These are phyloP conservation scores for Marsdenia floribunda DNA, from an alignment of 257 asterid species.

Conservation along the genomic window DNA sequence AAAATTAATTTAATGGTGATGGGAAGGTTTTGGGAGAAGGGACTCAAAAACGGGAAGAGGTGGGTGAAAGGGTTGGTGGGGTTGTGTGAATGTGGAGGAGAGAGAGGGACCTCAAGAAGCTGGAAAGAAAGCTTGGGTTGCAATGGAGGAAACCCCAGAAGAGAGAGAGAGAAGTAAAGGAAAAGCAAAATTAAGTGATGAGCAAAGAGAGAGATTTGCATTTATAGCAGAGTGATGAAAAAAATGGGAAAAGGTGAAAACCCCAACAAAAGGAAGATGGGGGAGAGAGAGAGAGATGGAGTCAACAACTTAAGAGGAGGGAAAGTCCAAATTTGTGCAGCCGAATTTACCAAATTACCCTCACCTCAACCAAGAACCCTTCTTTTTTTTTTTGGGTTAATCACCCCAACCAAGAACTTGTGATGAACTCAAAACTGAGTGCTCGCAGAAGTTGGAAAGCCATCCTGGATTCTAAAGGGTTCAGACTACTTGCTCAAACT, in stretches of 20 bases:
- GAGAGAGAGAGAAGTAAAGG: conserved; percentile 29
- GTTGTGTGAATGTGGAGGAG: conserved; percentile 36
- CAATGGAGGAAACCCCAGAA: conserved; percentile 64
- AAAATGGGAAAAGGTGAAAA: conserved; percentile 21
- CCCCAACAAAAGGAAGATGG: conserved; percentile 14
- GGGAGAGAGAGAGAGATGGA: background rate
- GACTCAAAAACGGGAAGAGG: conserved; percentile 25
- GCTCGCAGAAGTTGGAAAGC: too few species aligned
- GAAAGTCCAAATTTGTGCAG: conserved; percentile 20
- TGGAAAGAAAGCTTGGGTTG: conserved; percentile 62
- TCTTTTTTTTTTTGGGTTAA: too few species aligned
- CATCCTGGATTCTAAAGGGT: too few species aligned
- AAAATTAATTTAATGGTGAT: conserved; percentile 17
- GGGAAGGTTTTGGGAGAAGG: conserved; percentile 26
- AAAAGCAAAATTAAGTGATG: conserved; percentile 25
- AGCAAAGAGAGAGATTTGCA: conserved; percentile 25
- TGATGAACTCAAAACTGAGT: too few species aligned
- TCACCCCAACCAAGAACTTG: too few species aligned
- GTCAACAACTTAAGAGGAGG: conserved; percentile 12
- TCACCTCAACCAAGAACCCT: background rate
- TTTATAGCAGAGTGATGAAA: conserved; percentile 33
- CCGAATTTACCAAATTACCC: conserved; percentile 16
- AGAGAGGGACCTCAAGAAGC: conserved; percentile 40
- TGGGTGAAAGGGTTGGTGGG: conserved; percentile 51
- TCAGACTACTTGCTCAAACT: too few species aligned